A percentile compares a stretch with the other conserved stretches of the same genome.
Evolutionary conservation across 129 eudicot species (phyloP).

Genomic region (Tagetes patula): DNA sequence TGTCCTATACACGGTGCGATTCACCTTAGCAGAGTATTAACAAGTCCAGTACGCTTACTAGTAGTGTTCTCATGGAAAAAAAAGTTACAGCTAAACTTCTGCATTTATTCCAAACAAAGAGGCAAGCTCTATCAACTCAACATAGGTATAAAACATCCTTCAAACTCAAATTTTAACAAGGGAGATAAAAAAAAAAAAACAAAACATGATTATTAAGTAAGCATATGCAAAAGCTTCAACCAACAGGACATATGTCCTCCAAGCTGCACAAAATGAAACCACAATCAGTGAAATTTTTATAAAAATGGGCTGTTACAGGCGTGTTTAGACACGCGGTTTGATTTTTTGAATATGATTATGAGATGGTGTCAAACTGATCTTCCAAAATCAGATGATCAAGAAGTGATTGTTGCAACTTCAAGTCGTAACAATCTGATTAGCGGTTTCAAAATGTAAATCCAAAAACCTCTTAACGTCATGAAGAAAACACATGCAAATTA

Average conservation of each 20-base stretch:
- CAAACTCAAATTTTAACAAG: background rate
- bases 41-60: no score
- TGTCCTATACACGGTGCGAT: no score
- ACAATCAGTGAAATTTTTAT: constrained; percentile 6
- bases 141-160: background rate
- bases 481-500: background rate
- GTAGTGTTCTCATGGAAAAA: background rate
- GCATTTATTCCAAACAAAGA: background rate
- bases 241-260: constrained; percentile 77
- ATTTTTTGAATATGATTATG: background rate
- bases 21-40: no score
- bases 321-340: background rate
- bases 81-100: background rate
- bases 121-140: background rate
- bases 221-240: constrained; percentile 11
- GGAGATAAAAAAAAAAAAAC: background rate
- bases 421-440: background rate
- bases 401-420: background rate
- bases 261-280: constrained; percentile 52
- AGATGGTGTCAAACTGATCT: background rate
- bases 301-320: background rate
- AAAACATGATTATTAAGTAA: constrained; percentile 11
- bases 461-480: background rate
- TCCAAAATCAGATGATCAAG: background rate
- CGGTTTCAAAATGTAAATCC: constrained; percentile 3